phyloP scores from a whole-genome alignment of 495 filamentous ascomycete species.

The Aeminium ludgeri region DNA sequence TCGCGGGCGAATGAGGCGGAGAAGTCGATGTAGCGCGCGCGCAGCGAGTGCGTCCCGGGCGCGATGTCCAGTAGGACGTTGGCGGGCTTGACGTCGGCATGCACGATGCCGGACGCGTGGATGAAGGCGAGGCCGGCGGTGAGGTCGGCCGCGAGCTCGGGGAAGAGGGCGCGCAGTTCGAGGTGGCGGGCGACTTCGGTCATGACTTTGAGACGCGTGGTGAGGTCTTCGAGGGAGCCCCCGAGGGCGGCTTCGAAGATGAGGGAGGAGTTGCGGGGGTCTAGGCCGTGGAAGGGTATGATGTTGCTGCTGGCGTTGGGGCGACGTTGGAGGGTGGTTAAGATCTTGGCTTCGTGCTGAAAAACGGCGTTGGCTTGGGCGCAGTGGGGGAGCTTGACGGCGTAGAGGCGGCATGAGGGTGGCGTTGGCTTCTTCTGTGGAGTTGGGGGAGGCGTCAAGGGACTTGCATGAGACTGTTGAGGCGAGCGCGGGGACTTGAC shows the following conservation, averaged over 20 bases:
- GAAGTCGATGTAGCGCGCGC: constrained; percentile 41
- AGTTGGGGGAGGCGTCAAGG: constrained; percentile 32
- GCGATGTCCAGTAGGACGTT: constrained; percentile 32
- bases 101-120: constrained; percentile 31
- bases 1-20: constrained; percentile 35
- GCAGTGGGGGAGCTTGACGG: constrained; percentile 38
- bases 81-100: constrained; percentile 41
- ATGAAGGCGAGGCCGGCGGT: constrained; percentile 37
- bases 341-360: constrained; percentile 33
- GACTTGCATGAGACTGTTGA: no score
- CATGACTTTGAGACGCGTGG: constrained; percentile 9
- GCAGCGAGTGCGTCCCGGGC: constrained; percentile 20
- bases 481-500: not conserved
- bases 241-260: constrained; percentile 40
- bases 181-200: constrained; percentile 13
- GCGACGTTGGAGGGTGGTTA: constrained; percentile 32
- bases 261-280: constrained; percentile 31
- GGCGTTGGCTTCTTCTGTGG: constrained; percentile 17
- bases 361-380: constrained; percentile 35
- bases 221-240: constrained; percentile 16
- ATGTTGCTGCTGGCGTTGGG: constrained; percentile 26
- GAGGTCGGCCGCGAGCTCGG: constrained; percentile 31
- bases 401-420: constrained; percentile 25
- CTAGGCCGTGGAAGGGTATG: constrained; percentile 41
- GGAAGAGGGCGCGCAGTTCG: constrained; percentile 15